Evolutionary conservation across 208 protist species (phyloP), one percentile per base, ranked within the genome.

Genomic region (Acanthamoeba sp.): DNA sequence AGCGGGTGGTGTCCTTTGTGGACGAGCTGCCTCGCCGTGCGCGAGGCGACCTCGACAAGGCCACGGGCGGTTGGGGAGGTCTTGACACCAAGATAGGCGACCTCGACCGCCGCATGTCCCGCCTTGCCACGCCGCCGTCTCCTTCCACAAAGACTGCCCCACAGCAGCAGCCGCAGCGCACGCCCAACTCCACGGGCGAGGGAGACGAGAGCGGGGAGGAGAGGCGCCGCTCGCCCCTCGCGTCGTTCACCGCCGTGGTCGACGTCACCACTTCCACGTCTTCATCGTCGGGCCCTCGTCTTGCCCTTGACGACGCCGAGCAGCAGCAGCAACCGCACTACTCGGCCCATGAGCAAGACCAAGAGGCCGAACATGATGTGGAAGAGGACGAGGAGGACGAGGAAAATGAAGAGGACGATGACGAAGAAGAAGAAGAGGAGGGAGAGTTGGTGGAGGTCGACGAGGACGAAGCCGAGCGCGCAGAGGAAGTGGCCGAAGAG

Each of bases 401-500:
- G 42, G 80, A 88, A 57, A 45, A 88, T 9, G 80, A 88, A 1
- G 80, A 52, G 16, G 80, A 88, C 18, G 84, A 91, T 7, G 29
- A 34, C 16, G 84, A 27, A 1, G 84, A 71, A 3, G 80, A 88
- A 34, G 84, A 91, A 27, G 84, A 73, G 20, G 29, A 34, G 3
- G 84, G 2, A 10, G 55, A 91, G 10, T 12, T 71, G 34, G 84
- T 91, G 18, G 84, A 73, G 5, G 29, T 50, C 34, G 52, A 64
- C 18, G 84, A 85, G 7, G 76, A 85, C 14, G 76, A 50, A 24
- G 45, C 42, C 4, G 76, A 85, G 42, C 45, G 73, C 73, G 38
- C 40, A 12, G 73, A 45, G 20, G 73, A 84, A 38, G 73, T 84
- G 34, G 73, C 73, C 73, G 73, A 84, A 84, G 73, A 84, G 38